Conservation (phyloP, 108 stramenopile species). For the Fragilaria radians region DNA sequence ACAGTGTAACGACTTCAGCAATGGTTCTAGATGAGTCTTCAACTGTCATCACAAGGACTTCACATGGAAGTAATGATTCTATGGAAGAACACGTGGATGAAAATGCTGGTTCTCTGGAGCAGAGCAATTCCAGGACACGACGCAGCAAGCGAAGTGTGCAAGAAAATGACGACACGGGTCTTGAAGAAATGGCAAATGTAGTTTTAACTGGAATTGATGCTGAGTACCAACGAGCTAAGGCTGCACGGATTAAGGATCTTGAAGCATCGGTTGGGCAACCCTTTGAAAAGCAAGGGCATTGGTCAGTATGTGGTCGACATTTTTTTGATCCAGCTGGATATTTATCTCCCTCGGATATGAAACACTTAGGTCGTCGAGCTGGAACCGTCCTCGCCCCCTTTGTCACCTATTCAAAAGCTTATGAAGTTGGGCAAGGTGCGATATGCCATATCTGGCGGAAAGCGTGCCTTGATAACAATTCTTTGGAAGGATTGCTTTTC, state of each 20-base stretch:
- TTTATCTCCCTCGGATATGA: constrained; percentile 30
- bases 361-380: constrained; percentile 50
- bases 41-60: too few species aligned
- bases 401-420: constrained; percentile 49
- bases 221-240: background rate
- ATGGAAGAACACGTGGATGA: too few species aligned
- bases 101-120: too few species aligned
- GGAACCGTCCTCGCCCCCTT: constrained; percentile 49
- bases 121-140: too few species aligned
- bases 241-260: background rate
- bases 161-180: too few species aligned
- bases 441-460: constrained; percentile 75
- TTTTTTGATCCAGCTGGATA: constrained; percentile 56
- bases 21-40: too few species aligned
- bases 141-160: too few species aligned
- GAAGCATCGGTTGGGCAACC: background rate
- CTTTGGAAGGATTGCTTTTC: constrained; percentile 45
- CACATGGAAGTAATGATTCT: too few species aligned
- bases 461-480: constrained; percentile 28
- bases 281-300: constrained; percentile 20
- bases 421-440: constrained; percentile 73
- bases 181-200: too few species aligned
- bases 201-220: too few species aligned
- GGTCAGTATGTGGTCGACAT: constrained; percentile 56
- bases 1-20: too few species aligned